Conservation (phyloP, 768 basidiomycete species). For the Boletus subparvulus region DNA sequence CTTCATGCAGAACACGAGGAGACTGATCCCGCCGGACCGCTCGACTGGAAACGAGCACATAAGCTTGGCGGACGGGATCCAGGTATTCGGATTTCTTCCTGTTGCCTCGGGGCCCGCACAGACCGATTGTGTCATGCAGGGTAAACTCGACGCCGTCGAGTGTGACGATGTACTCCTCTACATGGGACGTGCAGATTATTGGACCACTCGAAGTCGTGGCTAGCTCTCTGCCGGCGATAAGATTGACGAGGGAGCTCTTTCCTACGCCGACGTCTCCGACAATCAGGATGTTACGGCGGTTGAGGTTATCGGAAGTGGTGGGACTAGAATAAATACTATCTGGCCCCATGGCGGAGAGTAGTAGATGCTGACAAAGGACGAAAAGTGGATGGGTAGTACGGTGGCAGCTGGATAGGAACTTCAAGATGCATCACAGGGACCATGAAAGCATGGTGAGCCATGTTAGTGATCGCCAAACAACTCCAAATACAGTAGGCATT, state of each 20-base stretch:
- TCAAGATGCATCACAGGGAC: too few relatives aligned
- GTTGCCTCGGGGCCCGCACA: conserved; percentile 26
- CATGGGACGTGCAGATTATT: conserved; percentile 38
- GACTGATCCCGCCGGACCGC: conserved; percentile 25
- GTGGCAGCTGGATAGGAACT: too few relatives aligned
- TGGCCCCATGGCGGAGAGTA: conserved; percentile 11
- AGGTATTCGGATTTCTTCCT: conserved; percentile 25
- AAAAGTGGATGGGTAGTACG: too few relatives aligned
- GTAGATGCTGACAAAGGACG: too few relatives aligned
- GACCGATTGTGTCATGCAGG: conserved; percentile 28
- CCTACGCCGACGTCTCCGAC: conserved; percentile 31
- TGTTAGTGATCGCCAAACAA: too few relatives aligned
- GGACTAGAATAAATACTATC: conserved; percentile 17
- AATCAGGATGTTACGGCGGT: conserved; percentile 28
- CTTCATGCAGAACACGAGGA: conserved; percentile 34
- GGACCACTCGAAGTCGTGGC: conserved; percentile 32
- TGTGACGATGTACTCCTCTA: conserved; percentile 18
- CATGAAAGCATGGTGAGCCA: too few relatives aligned
- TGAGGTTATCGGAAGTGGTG: conserved; percentile 5
- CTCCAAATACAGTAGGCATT: too few relatives aligned
- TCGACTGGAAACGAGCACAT: too few relatives aligned
- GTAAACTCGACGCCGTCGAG: conserved; percentile 21
- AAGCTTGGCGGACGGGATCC: conserved; percentile 27
- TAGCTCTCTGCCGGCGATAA: conserved; percentile 30
- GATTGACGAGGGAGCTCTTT: conserved; percentile 45